Percentiles rank a stretch among this genome's conserved stretches.
Evolutionary conservation across 2,329 filamentous ascomycete genomes (phyloP).

Genomic region (Colletotrichum shisoi): DNA sequence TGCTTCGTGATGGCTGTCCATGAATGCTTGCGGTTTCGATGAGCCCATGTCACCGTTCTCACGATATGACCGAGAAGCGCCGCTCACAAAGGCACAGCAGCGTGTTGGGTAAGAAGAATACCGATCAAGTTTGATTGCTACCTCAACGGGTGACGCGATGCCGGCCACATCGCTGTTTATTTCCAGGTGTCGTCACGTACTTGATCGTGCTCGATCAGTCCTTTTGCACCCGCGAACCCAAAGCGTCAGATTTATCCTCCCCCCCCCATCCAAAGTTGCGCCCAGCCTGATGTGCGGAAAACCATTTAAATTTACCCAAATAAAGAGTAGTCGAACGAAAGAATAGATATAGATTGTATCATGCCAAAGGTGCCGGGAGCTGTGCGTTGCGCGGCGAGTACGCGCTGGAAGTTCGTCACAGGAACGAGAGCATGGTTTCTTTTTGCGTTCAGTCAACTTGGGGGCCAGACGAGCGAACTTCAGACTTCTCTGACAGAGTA

Average conservation of each 20-base stretch:
- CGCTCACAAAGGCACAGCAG: not conserved
- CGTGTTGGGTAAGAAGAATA: not conserved
- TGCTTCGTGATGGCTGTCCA: no score
- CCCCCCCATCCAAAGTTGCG: conserved; percentile 8
- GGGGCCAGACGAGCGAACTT: conserved; percentile 37
- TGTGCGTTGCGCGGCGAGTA: conserved; percentile 22
- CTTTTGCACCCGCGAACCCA: conserved; percentile 37
- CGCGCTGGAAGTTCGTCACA: conserved; percentile 19
- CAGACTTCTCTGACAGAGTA: conserved; percentile 37
- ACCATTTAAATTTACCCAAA: conserved; percentile 8
- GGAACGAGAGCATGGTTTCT: conserved; percentile 19
- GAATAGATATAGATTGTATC: not conserved
- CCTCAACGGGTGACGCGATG: conserved; percentile 38
- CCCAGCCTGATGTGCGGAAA: conserved; percentile 8
- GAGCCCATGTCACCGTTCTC: not conserved
- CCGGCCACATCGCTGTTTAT: conserved; percentile 34
- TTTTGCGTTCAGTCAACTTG: conserved; percentile 31
- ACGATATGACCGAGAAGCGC: not conserved
- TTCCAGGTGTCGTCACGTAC: conserved; percentile 40
- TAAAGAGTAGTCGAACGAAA: conserved; percentile 14
- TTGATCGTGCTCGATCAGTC: conserved; percentile 40
- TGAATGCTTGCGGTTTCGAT: no score
- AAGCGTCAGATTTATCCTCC: conserved; percentile 30
- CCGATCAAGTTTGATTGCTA: conserved; percentile 33
- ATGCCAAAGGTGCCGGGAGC: conserved; percentile 21